phyloP scores from a whole-genome alignment of 148 eudicot species.

The Persicaria tinctoria region DNA sequence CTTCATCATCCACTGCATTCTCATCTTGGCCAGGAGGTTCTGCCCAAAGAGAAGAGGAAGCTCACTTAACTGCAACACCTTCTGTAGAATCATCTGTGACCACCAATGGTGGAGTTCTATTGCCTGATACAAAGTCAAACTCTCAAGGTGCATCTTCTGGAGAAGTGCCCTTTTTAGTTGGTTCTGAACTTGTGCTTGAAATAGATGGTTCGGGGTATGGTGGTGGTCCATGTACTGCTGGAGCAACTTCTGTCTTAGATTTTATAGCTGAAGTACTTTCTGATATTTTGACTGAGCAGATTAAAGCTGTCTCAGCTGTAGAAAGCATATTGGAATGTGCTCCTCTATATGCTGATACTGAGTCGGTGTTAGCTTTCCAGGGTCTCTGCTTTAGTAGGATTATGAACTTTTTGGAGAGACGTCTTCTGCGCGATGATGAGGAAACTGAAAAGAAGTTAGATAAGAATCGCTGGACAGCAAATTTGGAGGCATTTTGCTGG shows the following conservation, averaged over 20 bases:
- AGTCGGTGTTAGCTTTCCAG: slow-evolving; percentile 83
- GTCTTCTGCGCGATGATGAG: slow-evolving; percentile 90
- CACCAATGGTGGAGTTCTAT: slow-evolving; percentile 39
- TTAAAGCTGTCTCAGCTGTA: slow-evolving; percentile 63
- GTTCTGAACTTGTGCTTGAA: slow-evolving; percentile 62
- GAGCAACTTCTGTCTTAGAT: slow-evolving; percentile 88
- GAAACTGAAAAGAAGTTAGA: slow-evolving; percentile 84
- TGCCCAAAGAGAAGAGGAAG: slow-evolving; percentile 29
- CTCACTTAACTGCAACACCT: slow-evolving; percentile 34
- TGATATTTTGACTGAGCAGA: slow-evolving; percentile 81
- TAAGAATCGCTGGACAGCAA: slow-evolving; percentile 80
- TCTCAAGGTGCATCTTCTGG: slow-evolving; percentile 38
- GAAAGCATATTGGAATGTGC: slow-evolving; percentile 82
- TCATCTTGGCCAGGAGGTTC: slow-evolving; percentile 62
- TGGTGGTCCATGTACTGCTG: slow-evolving; percentile 93
- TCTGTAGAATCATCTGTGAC: slow-evolving; percentile 50
- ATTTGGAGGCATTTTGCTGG: slow-evolving; percentile 79
- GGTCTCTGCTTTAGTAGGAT: slow-evolving; percentile 92
- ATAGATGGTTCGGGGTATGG: slow-evolving; percentile 85
- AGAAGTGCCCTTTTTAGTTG: slow-evolving; percentile 37
- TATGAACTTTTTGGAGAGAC: slow-evolving; percentile 90
- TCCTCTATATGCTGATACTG: slow-evolving; percentile 71
- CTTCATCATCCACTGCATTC: slow-evolving; percentile 31
- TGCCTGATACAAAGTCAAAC: slow-evolving; percentile 42
- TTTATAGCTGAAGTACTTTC: slow-evolving; percentile 86